A percentile compares a stretch with the other conserved stretches of the same genome.
Evolutionary conservation across 1,284 basidiomycete genomes (phyloP).

Genomic region (Ceratobasidium sp.): DNA sequence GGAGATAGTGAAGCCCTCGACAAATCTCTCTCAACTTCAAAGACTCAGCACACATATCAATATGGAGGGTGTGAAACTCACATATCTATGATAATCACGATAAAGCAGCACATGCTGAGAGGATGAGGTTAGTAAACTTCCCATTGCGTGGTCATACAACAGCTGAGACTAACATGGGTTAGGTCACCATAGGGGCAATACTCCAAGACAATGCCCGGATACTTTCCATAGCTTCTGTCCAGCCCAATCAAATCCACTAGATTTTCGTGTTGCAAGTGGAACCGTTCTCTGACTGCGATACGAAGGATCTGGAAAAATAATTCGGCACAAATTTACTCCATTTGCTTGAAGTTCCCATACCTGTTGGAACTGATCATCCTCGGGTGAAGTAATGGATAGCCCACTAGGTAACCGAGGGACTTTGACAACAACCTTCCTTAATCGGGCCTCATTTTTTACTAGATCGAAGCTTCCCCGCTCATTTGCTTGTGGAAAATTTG

Average conservation of each 20-base stretch:
- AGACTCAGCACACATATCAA: background rate
- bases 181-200: conserved; percentile 12
- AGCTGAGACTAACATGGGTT: conserved; percentile 1
- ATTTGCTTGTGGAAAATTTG: background rate
- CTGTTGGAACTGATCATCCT: background rate
- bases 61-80: background rate
- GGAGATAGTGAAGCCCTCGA: conserved; percentile 10
- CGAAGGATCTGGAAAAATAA: background rate
- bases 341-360: background rate
- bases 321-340: background rate
- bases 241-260: conserved; percentile 5
- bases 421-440: background rate
- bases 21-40: conserved; percentile 7
- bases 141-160: too few relatives aligned
- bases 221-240: conserved; percentile 3
- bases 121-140: background rate
- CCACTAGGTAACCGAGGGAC: conserved; percentile 6
- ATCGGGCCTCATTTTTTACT: background rate
- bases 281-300: background rate
- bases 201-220: conserved; percentile 5
- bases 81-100: background rate
- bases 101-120: too few relatives aligned
- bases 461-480: background rate
- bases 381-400: background rate
- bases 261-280: background rate